phyloP scores from a whole-genome alignment of 2,329 filamentous ascomycete species.

The Cladophialophora immunda region DNA sequence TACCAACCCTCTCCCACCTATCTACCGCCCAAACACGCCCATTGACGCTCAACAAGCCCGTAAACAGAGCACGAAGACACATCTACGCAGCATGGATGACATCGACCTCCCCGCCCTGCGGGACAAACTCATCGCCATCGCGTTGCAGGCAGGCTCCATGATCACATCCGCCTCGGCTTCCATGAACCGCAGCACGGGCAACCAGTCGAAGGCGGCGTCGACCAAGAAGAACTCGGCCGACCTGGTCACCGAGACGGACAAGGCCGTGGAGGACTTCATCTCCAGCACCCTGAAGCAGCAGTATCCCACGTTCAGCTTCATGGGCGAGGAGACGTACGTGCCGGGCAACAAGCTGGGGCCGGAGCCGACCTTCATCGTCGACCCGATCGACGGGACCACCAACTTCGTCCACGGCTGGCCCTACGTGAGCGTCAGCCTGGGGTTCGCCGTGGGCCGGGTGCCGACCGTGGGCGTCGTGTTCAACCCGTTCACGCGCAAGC shows the following conservation, averaged over 20 bases:
- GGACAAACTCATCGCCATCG: conserved; percentile 51
- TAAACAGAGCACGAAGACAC: background rate
- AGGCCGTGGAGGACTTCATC: conserved; percentile 67
- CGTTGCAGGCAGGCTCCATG: conserved; percentile 52
- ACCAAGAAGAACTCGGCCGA: conserved; percentile 65
- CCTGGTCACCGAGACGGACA: conserved; percentile 71
- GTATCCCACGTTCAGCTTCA: conserved; percentile 62
- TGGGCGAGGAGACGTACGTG: conserved; percentile 69
- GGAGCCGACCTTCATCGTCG: conserved; percentile 68
- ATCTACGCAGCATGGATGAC: conserved; percentile 3
- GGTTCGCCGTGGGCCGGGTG: conserved; percentile 59
- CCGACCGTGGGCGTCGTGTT: conserved; percentile 68
- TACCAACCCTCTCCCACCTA: background rate
- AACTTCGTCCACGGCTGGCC: conserved; percentile 71
- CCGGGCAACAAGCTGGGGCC: conserved; percentile 61
- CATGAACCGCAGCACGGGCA: background rate
- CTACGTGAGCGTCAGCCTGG: conserved; percentile 67
- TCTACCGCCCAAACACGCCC: background rate
- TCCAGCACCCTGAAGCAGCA: conserved; percentile 58
- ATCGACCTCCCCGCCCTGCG: conserved; percentile 46
- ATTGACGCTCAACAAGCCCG: background rate
- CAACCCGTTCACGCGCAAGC: conserved; percentile 65
- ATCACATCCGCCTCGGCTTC: conserved; percentile 52
- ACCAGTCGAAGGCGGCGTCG: conserved; percentile 43
- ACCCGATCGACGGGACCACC: conserved; percentile 71